Percentiles rank a stretch among this genome's conserved stretches.
phyloP scores from a whole-genome alignment of 2,329 filamentous ascomycete genomes.

The Microcyclosporella mali region DNA sequence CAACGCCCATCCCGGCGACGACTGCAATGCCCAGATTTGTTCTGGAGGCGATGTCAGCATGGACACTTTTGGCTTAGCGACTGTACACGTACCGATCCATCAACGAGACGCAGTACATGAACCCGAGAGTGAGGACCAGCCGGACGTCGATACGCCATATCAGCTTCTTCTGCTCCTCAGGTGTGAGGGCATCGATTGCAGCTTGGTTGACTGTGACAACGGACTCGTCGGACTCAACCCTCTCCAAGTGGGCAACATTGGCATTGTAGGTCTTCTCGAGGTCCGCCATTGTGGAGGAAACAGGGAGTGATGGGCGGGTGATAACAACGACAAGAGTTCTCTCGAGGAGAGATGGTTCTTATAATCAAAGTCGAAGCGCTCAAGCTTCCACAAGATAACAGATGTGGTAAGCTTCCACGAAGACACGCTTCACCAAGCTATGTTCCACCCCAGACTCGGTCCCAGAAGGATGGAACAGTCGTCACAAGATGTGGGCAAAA shows the following conservation, averaged over 20 bases:
- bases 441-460: no score
- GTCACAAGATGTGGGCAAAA: no score
- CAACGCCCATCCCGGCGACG: slow-evolving; percentile 32
- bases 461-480: no score
- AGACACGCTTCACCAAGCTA: no score
- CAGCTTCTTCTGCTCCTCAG: slow-evolving; percentile 60
- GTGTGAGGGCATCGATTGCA: slow-evolving; percentile 43
- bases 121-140: slow-evolving; percentile 43
- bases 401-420: no score
- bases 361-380: no score
- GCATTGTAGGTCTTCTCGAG: slow-evolving; percentile 16
- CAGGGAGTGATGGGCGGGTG: no score
- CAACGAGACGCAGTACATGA: slow-evolving; percentile 32
- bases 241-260: slow-evolving; percentile 19
- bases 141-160: slow-evolving; percentile 61
- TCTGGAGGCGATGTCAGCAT: slow-evolving; percentile 5
- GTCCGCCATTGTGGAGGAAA: slow-evolving; percentile 11
- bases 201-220: slow-evolving; percentile 21
- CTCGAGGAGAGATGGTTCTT: no score
- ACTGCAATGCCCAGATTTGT: slow-evolving; percentile 32
- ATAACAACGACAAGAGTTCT: no score
- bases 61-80: no score
- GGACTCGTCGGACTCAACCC: slow-evolving; percentile 23
- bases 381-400: no score
- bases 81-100: slow-evolving; percentile 29